A percentile compares a stretch with the other conserved stretches of the same genome.
phyloP scores from a whole-genome alignment of 2,329 filamentous ascomycete genomes.

The Gliomastix tumulicola region DNA sequence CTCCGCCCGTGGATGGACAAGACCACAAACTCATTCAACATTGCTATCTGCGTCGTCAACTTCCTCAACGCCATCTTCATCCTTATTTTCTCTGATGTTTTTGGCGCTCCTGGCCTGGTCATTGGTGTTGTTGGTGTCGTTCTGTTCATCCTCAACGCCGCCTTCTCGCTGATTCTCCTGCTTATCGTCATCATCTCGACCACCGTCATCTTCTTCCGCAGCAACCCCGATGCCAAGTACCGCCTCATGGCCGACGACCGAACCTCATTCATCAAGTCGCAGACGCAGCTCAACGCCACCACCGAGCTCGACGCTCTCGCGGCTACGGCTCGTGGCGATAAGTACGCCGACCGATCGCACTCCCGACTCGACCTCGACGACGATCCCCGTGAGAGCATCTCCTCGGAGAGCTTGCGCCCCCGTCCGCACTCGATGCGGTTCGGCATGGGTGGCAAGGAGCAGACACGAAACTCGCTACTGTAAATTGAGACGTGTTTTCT shows the following conservation, averaged over 20 bases:
- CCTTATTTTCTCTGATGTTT: constrained; percentile 80
- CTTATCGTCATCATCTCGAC: constrained; percentile 66
- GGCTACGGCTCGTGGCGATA: constrained; percentile 81
- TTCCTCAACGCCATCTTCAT: constrained; percentile 88
- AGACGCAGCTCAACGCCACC: constrained; percentile 67
- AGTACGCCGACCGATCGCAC: constrained; percentile 37
- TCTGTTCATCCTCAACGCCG: constrained; percentile 82
- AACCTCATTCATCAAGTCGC: constrained; percentile 95
- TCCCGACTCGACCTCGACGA: constrained; percentile 32
- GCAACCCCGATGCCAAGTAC: constrained; percentile 92
- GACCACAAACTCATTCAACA: constrained; percentile 95
- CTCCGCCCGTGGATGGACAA: constrained; percentile 98
- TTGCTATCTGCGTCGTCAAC: constrained; percentile 82
- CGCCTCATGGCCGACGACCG: constrained; percentile 95
- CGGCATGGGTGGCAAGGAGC: too few relatives aligned
- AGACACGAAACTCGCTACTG: too few relatives aligned
- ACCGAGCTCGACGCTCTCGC: constrained; percentile 88
- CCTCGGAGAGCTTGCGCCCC: too few relatives aligned
- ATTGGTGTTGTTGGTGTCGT: constrained; percentile 84
- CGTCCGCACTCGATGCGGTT: too few relatives aligned
- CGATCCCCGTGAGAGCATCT: too few relatives aligned
- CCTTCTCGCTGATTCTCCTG: constrained; percentile 74
- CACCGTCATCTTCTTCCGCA: constrained; percentile 68
- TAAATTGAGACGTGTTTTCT: too few relatives aligned
- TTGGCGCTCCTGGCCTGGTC: constrained; percentile 75